Evolutionary conservation across 140 eudicot genomes (phyloP).

Genomic region (Anethum foeniculum): DNA sequence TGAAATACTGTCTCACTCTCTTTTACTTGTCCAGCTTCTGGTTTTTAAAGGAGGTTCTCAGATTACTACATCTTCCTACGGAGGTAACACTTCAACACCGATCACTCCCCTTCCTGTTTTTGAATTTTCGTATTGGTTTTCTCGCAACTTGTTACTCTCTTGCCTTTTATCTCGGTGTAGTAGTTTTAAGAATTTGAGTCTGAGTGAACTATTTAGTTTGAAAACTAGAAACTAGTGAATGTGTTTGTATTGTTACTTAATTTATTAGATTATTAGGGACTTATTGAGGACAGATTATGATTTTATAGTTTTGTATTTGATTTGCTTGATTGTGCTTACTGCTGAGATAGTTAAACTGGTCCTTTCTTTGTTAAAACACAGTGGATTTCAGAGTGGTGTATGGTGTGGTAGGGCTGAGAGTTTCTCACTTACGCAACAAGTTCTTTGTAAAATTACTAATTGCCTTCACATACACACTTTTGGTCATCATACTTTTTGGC

Average conservation of each 20-base stretch:
- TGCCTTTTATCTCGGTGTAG: neutral
- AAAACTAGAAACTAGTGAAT: neutral
- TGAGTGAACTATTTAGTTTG: no score
- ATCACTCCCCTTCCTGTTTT: neutral
- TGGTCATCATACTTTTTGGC: neutral
- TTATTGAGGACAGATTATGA: neutral
- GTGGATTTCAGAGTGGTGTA: neutral
- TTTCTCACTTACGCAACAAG: neutral
- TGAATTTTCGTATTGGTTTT: neutral
- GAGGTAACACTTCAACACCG: neutral
- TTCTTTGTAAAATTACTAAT: neutral
- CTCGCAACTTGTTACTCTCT: neutral
- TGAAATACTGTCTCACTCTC: neutral
- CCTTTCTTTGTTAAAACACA: neutral
- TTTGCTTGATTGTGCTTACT: neutral
- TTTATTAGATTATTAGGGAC: no score
- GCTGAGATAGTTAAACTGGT: neutral
- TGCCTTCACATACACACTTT: neutral
- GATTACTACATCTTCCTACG: neutral
- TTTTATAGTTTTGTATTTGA: neutral
- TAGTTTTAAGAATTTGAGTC: neutral
- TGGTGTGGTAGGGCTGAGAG: slow-evolving; percentile 1
- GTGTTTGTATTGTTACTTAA: neutral
- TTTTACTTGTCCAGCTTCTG: neutral
- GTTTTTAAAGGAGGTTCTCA: neutral